phyloP scores from a whole-genome alignment of 345 rosid genomes.

The Heritiera fomes region DNA sequence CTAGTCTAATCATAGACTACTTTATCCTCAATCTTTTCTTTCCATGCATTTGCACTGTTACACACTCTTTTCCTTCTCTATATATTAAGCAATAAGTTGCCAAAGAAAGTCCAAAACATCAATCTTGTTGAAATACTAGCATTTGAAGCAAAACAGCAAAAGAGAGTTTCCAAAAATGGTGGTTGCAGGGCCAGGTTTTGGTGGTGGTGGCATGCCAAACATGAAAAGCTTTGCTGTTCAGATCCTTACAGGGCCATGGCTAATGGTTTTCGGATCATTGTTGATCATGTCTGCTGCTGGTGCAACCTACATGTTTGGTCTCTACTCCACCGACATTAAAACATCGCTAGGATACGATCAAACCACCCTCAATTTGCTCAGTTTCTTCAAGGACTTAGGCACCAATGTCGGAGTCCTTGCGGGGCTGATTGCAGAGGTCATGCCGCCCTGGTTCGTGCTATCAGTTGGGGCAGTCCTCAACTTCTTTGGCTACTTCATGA shows the following conservation, averaged over 20 bases:
- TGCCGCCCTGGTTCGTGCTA: slow-evolving; percentile 75
- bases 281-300: slow-evolving; percentile 65
- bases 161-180: slow-evolving; percentile 4
- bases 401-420: slow-evolving; percentile 55
- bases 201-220: background rate
- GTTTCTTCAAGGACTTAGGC: slow-evolving; percentile 70
- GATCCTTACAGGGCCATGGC: slow-evolving; percentile 46
- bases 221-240: slow-evolving; percentile 13
- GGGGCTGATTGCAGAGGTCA: slow-evolving; percentile 62
- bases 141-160: background rate
- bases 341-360: slow-evolving; percentile 48
- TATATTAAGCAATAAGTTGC: background rate
- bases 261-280: slow-evolving; percentile 56
- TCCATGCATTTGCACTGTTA: background rate
- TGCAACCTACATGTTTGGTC: slow-evolving; percentile 62
- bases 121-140: background rate
- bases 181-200: slow-evolving; percentile 13
- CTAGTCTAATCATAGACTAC: no score
- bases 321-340: slow-evolving; percentile 54
- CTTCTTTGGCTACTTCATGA: slow-evolving; percentile 69
- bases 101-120: background rate
- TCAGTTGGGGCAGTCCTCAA: slow-evolving; percentile 51
- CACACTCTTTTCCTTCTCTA: background rate
- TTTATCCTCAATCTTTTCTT: background rate
- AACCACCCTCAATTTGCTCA: slow-evolving; percentile 54